These are phyloP conservation scores for Helichrysum umbraculigerum DNA, from an alignment of 129 eudicot genomes.

Conservation along the genomic window DNA sequence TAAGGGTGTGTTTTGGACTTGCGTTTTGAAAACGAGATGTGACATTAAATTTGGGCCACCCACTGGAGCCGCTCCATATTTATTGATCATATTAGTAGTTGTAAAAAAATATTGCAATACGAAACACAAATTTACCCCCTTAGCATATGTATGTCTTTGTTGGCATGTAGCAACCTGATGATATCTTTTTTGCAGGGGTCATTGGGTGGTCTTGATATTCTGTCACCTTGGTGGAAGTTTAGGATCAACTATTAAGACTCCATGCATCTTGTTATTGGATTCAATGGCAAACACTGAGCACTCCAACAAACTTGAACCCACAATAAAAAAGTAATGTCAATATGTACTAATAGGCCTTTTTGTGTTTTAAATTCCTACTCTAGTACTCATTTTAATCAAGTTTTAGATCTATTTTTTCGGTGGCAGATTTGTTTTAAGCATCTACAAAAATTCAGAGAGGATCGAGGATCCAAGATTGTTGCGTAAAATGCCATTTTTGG, in stretches of 20 bases:
- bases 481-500: constrained; percentile 60
- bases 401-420: neutral
- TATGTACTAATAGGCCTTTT: constrained; percentile 1
- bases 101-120: neutral
- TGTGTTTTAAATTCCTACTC: neutral
- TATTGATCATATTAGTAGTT: neutral
- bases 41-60: neutral
- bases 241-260: constrained; percentile 41
- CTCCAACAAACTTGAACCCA: constrained; percentile 56
- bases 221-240: constrained; percentile 68
- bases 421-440: constrained; percentile 59
- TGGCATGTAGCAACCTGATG: constrained; percentile 15
- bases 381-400: neutral
- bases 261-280: constrained; percentile 79
- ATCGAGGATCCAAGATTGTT: constrained; percentile 33
- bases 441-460: constrained; percentile 45
- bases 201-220: constrained; percentile 75
- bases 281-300: constrained; percentile 50
- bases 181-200: constrained; percentile 48
- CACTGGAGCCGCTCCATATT: no score
- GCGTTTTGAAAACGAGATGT: neutral
- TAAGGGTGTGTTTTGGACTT: neutral
- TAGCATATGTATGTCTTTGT: neutral
- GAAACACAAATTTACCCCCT: neutral
- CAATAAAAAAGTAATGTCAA: constrained; percentile 50